Evolutionary conservation across 164 flowering plant genomes (phyloP), one percentile per base, ranked within the genome.

Genomic region (Piper betle): DNA sequence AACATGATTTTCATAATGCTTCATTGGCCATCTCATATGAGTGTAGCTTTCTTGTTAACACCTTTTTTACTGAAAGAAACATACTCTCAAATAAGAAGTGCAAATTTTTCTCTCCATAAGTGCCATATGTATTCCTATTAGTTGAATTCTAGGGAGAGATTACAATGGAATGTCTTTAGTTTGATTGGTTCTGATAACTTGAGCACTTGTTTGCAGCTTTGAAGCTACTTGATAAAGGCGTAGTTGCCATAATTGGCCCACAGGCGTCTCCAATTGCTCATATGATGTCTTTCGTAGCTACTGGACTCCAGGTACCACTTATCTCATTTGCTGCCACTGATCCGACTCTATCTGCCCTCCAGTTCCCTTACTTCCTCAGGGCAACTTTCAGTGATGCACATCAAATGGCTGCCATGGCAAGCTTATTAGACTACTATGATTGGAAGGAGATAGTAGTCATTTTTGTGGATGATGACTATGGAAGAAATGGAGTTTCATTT

Each of bases 361-460:
- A 90, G 62, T 84, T 74, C 61, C 91, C 92, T 2, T 87, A 61
- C 68, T 87, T 89, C 57, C 37, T 89, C 39, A 80, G 94, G 17
- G 78, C 76, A 12, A 75, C 87, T 4, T 80, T 65, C 54, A 85
- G 84, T 58, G 95, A 87, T 64, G 64, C 75, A 56, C 62, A 64
- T 64, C 97, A 90, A 67, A 90, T 90, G 97, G 53, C 73, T 69
- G 95, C 93, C 42, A 78, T 90, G 71, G 86, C 92, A 68, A 82
- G 80, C 67, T 56, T 89, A 40, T 67, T 87, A 20, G 66, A 74
- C 15, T 77, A 65, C 66, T 83, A 75, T 73, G 81, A 74, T 13
- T 87, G 93, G 92, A 77, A 70, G 53, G 81, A 85, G 72, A 78
- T 87, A 48, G 77, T 82, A 64, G 85, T 78, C 18, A 60, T 90